Evolutionary conservation across 2,329 filamentous ascomycete species (phyloP).

Genomic region (Trichoderma atroviride): DNA sequence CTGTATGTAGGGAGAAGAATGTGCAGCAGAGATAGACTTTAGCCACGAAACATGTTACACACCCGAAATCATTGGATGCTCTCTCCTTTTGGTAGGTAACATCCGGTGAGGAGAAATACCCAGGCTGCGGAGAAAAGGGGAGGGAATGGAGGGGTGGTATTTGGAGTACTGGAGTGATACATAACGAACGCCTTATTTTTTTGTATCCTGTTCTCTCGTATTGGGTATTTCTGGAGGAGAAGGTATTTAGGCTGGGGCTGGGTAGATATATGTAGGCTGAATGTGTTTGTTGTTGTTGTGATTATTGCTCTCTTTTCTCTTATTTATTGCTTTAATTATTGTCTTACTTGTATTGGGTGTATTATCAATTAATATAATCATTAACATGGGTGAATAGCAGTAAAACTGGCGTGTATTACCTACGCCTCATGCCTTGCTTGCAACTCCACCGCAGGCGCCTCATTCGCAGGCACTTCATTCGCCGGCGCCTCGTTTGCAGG

Average conservation of each 20-base stretch:
- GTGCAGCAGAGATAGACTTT: not conserved
- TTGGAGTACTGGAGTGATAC: not conserved
- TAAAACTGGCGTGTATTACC: not conserved
- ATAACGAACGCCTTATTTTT: not conserved
- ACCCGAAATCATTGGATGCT: not conserved
- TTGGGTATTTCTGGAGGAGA: not conserved
- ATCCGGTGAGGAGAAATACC: constrained; percentile 1
- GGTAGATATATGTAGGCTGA: not conserved
- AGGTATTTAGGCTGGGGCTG: not conserved
- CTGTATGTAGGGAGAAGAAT: not conserved
- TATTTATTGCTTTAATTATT: too few relatives aligned
- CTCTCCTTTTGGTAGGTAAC: not conserved
- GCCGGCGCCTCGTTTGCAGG: not conserved
- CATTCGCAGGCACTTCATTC: not conserved
- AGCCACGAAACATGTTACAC: not conserved
- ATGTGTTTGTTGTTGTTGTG: not conserved
- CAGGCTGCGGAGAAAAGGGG: not conserved
- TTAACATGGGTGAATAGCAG: too few relatives aligned
- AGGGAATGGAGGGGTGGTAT: not conserved
- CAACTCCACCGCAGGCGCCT: not conserved
- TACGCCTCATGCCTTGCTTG: not conserved
- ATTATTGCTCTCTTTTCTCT: not conserved
- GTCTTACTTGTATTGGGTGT: too few relatives aligned
- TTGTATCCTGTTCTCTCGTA: not conserved
- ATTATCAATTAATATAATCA: too few relatives aligned